Evolutionary conservation across 148 eudicot species (phyloP), one percentile per base, ranked within the genome.

Genomic region (Camellia lanceoleosa): DNA sequence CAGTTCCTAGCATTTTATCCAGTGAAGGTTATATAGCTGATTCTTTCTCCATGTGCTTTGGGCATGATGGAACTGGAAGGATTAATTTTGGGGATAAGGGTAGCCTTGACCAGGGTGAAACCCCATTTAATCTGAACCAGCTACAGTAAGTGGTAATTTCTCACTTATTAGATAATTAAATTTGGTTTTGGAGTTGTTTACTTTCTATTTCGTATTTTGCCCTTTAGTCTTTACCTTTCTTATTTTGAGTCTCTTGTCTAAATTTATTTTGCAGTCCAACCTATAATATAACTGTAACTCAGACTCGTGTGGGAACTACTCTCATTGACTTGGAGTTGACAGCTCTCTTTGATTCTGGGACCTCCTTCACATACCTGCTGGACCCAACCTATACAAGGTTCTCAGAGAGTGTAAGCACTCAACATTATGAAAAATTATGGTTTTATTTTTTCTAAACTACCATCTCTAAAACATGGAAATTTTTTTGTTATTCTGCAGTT

Each of bases 41-140:
- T 84, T 91, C 97, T 71, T 95, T 95, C 85, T 95, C 97, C 79
- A 93, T 93, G 98, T 95, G 98, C 73, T 95, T 95, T 79, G 94
- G 98, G 49, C 87, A 71, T 71, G 97, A 95, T 80, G 98, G 98
- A 78, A 90, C 87, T 59, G 98, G 98, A 74, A 89, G 94, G 84
- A 93, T 95, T 70, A 90, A 84, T 79, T 93, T 95, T 84, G 98
- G 98, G 68, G 97, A 95, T 83, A 93, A 90, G 86, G 98, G 97
- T 70, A 89, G 86, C 82, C 74, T 85, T 80, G 88, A 87, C 43
- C 97, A 93, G 87, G 88, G 83, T 77, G 94, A 87, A 79, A 92
- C 97, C 82, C 90, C 97, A 63, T 92, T 93, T 80, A 89, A 89
- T 85, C 71, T 95, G 77, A 88, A 92, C 77, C 86, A 89, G 73